Conservation (phyloP, 805 yeast genomes). For the Yueomyces sp. region DNA sequence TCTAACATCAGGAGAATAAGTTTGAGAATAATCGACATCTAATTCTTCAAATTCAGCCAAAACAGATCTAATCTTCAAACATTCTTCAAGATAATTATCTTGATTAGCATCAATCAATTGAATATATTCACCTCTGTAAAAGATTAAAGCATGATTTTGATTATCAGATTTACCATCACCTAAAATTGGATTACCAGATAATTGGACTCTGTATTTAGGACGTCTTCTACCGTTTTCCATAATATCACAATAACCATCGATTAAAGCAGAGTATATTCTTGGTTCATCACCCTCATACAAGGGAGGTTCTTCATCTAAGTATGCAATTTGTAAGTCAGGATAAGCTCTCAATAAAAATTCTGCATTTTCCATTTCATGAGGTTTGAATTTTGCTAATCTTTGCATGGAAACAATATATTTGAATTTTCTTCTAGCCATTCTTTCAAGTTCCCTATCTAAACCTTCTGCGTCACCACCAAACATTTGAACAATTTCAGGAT, state of each 20-base stretch:
- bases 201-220: constrained; percentile 61
- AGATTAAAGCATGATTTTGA: constrained; percentile 69
- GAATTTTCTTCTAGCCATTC: constrained; percentile 77
- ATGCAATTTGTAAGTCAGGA: constrained; percentile 82
- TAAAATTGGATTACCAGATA: constrained; percentile 74
- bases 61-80: constrained; percentile 69
- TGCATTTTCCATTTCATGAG: constrained; percentile 67
- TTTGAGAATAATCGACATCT: constrained; percentile 64
- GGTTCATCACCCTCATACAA: constrained; percentile 56
- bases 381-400: constrained; percentile 56
- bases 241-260: constrained; percentile 70
- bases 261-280: constrained; percentile 60
- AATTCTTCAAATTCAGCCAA: constrained; percentile 75
- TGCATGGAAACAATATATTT: constrained; percentile 78
- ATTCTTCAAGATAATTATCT: constrained; percentile 76
- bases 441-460: constrained; percentile 84
- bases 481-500: constrained; percentile 92
- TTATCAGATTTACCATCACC: constrained; percentile 88
- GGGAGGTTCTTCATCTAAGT: constrained; percentile 86
- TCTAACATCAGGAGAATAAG: constrained; percentile 64
- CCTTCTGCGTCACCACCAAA: constrained; percentile 98
- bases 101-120: constrained; percentile 81
- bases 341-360: constrained; percentile 72
- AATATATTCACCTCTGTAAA: constrained; percentile 74
- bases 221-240: constrained; percentile 61